Evolutionary conservation across 2,329 filamentous ascomycete species (phyloP).

Genomic region (Ceratocystis harringtonii): DNA sequence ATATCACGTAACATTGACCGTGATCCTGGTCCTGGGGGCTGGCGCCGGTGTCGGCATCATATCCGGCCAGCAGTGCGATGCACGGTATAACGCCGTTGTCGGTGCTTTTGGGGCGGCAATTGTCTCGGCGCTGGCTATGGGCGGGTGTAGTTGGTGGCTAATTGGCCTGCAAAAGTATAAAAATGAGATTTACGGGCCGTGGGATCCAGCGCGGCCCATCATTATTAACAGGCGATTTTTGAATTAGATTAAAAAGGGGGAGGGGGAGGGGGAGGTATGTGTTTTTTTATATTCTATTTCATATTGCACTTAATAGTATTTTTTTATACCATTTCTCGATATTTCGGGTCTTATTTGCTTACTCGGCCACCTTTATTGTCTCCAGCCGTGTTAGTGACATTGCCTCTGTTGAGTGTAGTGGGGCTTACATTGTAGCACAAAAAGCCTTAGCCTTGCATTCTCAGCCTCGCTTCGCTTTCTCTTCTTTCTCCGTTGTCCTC

Average conservation of each 20-base stretch:
- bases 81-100: slow-evolving; percentile 37
- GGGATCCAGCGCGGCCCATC: slow-evolving; percentile 86
- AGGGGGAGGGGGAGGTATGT: neutral
- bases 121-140: slow-evolving; percentile 65
- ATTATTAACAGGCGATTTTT: slow-evolving; percentile 53
- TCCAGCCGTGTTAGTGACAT: neutral
- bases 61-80: slow-evolving; percentile 38
- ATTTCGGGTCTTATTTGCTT: neutral
- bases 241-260: slow-evolving; percentile 23
- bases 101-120: slow-evolving; percentile 66
- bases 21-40: slow-evolving; percentile 61
- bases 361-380: neutral
- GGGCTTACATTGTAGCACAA: neutral
- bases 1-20: slow-evolving; percentile 64
- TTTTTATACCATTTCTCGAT: neutral
- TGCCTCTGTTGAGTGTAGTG: neutral
- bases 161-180: slow-evolving; percentile 97
- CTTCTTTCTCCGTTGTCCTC: neutral
- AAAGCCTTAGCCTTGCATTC: neutral
- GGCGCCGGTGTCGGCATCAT: slow-evolving; percentile 61
- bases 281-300: neutral
- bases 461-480: neutral
- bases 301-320: neutral
- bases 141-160: slow-evolving; percentile 93
- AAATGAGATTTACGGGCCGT: slow-evolving; percentile 94